These are phyloP conservation scores for Gynostemma pentaphyllum DNA, from an alignment of 306 rosid genomes.

Conservation along the genomic window DNA sequence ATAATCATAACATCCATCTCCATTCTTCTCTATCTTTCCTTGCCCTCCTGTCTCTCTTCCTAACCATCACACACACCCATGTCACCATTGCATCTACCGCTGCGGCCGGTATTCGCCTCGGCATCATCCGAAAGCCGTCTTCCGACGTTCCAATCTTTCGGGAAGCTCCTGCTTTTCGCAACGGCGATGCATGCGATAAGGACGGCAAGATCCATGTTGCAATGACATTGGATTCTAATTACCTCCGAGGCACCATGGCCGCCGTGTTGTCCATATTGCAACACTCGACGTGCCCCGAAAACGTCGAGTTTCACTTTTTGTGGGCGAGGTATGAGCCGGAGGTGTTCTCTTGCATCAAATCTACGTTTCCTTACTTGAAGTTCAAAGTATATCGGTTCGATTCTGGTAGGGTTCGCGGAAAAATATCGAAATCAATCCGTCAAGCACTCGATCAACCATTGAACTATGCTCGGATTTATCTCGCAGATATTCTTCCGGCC, in stretches of 20 bases:
- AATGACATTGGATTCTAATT: constrained; percentile 81
- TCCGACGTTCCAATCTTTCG: constrained; percentile 32
- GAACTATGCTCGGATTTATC: constrained; percentile 70
- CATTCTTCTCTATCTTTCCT: constrained; percentile 8
- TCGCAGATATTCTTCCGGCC: constrained; percentile 48
- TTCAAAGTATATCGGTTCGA: constrained; percentile 58
- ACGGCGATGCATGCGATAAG: constrained; percentile 35
- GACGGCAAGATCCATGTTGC: constrained; percentile 48
- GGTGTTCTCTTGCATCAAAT: constrained; percentile 46
- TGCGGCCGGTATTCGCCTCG: constrained; percentile 25
- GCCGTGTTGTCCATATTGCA: constrained; percentile 67
- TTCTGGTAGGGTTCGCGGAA: constrained; percentile 49
- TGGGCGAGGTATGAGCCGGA: constrained; percentile 53
- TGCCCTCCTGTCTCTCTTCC: constrained; percentile 50
- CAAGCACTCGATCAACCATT: constrained; percentile 78
- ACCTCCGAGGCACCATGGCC: constrained; percentile 73
- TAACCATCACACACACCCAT: constrained; percentile 4
- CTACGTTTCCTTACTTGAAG: constrained; percentile 72
- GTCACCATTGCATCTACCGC: constrained; percentile 2
- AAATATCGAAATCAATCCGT: constrained; percentile 66
- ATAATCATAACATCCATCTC: background rate
- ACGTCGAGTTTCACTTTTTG: constrained; percentile 59
- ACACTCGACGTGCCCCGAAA: constrained; percentile 70
- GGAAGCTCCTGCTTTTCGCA: constrained; percentile 66
- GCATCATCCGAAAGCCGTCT: constrained; percentile 35